Percentiles rank a stretch among this genome's conserved stretches.
Evolutionary conservation across 345 rosid species (phyloP).

Genomic region (Corymbia maculata): DNA sequence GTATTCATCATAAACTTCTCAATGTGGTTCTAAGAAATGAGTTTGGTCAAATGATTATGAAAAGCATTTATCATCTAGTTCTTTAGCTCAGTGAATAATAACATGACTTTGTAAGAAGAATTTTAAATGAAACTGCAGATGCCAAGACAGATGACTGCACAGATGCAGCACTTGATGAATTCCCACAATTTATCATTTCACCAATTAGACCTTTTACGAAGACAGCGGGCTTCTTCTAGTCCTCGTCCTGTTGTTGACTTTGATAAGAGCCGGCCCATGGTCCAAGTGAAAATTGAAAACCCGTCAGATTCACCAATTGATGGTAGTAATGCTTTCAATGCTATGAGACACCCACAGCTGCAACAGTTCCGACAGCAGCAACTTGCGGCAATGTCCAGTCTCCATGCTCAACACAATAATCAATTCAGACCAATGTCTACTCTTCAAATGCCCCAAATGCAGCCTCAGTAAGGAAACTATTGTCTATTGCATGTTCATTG

Average conservation of each 20-base stretch:
- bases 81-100: background rate
- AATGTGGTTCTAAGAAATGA: background rate
- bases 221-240: conserved; percentile 43
- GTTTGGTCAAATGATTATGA: background rate
- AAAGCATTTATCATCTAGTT: background rate
- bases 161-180: conserved; percentile 67
- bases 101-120: background rate
- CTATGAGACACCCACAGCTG: conserved; percentile 42
- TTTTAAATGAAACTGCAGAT: conserved; percentile 33
- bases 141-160: conserved; percentile 60
- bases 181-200: conserved; percentile 39
- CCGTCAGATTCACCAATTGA: conserved; percentile 58
- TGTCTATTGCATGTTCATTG: background rate
- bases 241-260: conserved; percentile 56
- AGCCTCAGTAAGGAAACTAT: conserved; percentile 54
- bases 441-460: conserved; percentile 68
- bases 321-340: conserved; percentile 39
- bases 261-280: conserved; percentile 66
- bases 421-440: conserved; percentile 65
- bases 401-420: conserved; percentile 52
- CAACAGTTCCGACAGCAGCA: conserved; percentile 63
- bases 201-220: conserved; percentile 57
- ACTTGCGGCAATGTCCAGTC: conserved; percentile 49
- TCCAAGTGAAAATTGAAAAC: conserved; percentile 75
- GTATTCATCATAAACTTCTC: background rate